phyloP scores from a whole-genome alignment of 352 stramenopile species.

The Phytophthora cactorum region DNA sequence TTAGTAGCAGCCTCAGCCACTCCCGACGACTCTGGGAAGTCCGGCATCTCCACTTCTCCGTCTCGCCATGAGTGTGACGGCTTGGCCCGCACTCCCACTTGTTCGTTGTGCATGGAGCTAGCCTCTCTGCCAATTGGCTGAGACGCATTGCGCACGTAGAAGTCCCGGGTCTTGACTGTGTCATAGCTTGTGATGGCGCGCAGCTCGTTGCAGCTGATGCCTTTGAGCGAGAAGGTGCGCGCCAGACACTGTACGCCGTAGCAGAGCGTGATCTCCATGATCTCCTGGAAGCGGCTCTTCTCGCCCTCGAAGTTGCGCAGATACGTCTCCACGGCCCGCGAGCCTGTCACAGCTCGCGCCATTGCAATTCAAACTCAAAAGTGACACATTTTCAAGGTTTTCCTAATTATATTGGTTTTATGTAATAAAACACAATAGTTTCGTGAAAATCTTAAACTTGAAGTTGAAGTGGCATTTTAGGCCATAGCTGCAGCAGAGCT shows the following conservation, averaged over 20 bases:
- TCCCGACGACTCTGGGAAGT: conserved; percentile 24
- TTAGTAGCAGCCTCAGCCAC: not conserved
- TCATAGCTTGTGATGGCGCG: conserved; percentile 57
- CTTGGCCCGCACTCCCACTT: conserved; percentile 51
- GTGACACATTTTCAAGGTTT: not conserved
- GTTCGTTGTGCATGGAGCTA: conserved; percentile 6
- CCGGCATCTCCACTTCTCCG: conserved; percentile 46
- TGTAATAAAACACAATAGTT: not conserved
- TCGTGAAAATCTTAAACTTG: not conserved
- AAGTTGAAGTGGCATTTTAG: conserved; percentile 18
- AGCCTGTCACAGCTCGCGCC: conserved; percentile 22
- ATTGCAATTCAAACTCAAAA: conserved; percentile 34
- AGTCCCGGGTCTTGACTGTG: conserved; percentile 53
- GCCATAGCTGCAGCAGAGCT: conserved; percentile 16
- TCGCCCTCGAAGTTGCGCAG: conserved; percentile 73
- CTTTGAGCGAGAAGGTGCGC: conserved; percentile 68
- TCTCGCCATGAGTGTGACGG: conserved; percentile 74
- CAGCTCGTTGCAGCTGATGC: conserved; percentile 66
- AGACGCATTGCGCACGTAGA: conserved; percentile 61
- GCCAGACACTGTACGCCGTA: conserved; percentile 77
- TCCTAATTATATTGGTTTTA: not conserved
- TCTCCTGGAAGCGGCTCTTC: conserved; percentile 51
- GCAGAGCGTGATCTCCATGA: conserved; percentile 74
- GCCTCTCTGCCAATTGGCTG: not conserved
- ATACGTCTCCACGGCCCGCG: conserved; percentile 62